Evolutionary conservation across 192 early-diverging fungal species (phyloP), one percentile per base, ranked within the genome.

Genomic region (Gryganskiella cystojenkinii): DNA sequence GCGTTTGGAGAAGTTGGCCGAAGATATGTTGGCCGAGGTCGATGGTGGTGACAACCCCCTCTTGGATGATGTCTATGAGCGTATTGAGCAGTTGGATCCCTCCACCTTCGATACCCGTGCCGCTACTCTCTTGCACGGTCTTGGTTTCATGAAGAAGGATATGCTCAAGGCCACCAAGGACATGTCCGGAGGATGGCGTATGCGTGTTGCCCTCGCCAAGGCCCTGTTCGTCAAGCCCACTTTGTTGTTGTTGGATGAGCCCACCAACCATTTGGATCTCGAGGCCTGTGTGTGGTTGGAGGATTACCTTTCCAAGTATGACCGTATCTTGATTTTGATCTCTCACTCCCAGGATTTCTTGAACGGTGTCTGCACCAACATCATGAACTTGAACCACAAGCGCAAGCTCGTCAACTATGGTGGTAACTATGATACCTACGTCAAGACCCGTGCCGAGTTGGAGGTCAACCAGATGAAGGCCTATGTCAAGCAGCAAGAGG

Each of bases 401-500:
- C 89, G 92, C 79, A 88, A 95, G 85, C 86, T 99, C 43, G 71
- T 82, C 70, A 96, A 98, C 91, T 99, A 97, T 86, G 86, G 91
- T 84, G 98, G 98, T 87, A 98, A 98, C 91, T 99, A 94, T 81
- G 96, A 98, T 84, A 92, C 86, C 24, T 99, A 95, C 79, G 88
- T 97, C 81, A 94, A 96, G 85, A 99, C 96, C 71, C 95, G 93
- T 85, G 86, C 88, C 6, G 97, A 99, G 84, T 85, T 94, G 71
- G 96, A 98, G 80, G 92, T 95, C 80, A 99, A 99, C 88, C 98
- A 99, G 88, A 93, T 93, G 90, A 99, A 99, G 92, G 95, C 96
- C 27, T 99, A 98, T 82, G 90, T 97, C 37, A 98, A 98, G 85
- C 98, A 99, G 84, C 98, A 99, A 85, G 95, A 90, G 67, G 98